Base-by-base conservation (phyloP, 2,329 filamentous ascomycete genomes). In the Sphaerulina populicola region DNA sequence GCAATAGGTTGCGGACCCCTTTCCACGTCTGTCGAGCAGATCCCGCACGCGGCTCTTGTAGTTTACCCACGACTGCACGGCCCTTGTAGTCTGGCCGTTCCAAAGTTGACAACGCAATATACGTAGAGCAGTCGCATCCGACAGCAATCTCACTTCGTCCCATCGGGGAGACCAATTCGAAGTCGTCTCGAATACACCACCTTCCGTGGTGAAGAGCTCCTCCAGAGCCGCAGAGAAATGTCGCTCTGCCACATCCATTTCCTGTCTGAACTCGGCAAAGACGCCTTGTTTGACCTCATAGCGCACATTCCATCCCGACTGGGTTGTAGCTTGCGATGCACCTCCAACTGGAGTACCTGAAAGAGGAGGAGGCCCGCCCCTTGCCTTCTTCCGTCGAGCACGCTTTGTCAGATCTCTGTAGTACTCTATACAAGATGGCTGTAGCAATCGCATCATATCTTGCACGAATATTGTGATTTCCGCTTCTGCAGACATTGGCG, bases 361-460 rank as follows among this genome's bases (percentile, higher is more conserved):
- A 4, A 88, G 88, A 2, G 90, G 88, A 43, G 85, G 82, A 11
- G 86, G 82, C 14, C 81, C 76, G 6, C 87, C 85, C 52, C 89
- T 80, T 42, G 86, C 85, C 59, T 87, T 85, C 74, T 97, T 97
- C 66, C 93, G 85, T 59, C 90, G 81, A 8, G 86, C 78, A 72
- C 95, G 91, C 53, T 94, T 90, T n/a, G 88, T 89, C 10, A 97
- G 76, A 61, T 98, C 91, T 41, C 90, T 79, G 67, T 97, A 97
- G 69, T 96, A 95, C 62, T 98, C 93, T 41, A 91, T 73, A 15
- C 87, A 82, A 15, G 82, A 75, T 1, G 83, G 80, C 53, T 91
- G 88, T 40, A 96, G 68, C 1, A 83, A 78, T 1, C 80, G 74
- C 42, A 96, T 74, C 37, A 94, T 79, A 46, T 79, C 85, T 49